Evolutionary conservation across 1,139 yeast species (phyloP).

Genomic region (Pneumocystis oryctolagi): DNA sequence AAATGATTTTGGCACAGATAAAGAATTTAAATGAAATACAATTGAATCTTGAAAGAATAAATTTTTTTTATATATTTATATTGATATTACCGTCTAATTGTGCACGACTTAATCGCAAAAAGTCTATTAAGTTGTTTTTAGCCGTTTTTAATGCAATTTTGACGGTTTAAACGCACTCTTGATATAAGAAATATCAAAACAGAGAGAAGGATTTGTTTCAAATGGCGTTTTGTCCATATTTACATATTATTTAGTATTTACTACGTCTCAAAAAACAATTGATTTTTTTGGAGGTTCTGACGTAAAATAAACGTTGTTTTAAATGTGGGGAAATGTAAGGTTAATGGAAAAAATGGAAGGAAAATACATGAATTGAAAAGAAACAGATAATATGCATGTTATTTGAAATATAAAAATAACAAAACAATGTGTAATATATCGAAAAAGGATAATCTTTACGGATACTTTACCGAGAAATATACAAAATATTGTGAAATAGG

Average conservation of each 20-base stretch:
- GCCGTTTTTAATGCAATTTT: not conserved
- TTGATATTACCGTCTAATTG: not conserved
- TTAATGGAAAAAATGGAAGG: too few relatives aligned
- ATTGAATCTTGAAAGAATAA: not conserved
- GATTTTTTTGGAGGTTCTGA: not conserved
- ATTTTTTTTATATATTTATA: not conserved
- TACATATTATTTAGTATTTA: not conserved
- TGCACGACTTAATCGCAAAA: not conserved
- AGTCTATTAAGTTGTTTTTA: not conserved
- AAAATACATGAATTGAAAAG: not conserved
- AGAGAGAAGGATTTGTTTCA: not conserved
- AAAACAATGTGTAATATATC: constrained; percentile 13
- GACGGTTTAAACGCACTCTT: not conserved
- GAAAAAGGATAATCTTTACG: constrained; percentile 27
- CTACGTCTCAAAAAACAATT: not conserved
- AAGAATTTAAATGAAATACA: not conserved
- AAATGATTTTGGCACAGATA: not conserved
- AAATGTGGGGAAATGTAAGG: not conserved
- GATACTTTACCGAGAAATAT: not conserved
- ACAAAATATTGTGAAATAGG: not conserved
- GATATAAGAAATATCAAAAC: not conserved
- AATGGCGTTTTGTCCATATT: not conserved
- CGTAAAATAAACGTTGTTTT: not conserved
- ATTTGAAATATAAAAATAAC: too few relatives aligned
- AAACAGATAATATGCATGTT: not conserved